Base-by-base conservation (phyloP, 495 filamentous ascomycete species). In the Cladorrhinum samala region DNA sequence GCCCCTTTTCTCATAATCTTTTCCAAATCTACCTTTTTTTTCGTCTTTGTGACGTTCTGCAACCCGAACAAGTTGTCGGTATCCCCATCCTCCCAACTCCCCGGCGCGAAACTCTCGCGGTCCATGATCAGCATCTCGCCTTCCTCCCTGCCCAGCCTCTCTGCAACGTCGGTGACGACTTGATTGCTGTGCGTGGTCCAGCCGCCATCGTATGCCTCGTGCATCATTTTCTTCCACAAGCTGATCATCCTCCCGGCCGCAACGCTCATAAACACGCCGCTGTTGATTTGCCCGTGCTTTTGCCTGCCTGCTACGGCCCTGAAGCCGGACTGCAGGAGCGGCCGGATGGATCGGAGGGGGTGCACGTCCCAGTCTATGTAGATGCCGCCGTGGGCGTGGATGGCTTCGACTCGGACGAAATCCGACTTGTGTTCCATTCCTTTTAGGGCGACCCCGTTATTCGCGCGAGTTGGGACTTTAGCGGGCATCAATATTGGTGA, bases 1-100 rank as follows among this genome's bases (percentile, higher is more conserved):
- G 38, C 54, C 3, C 49, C 49, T 36, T 60, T 39, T 0, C 9
- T 38, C 11, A 51, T 4, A 7, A 45, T 47, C 9, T 45, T 48
- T 55, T 57, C 20, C 48, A 60, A 41, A 30, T 50, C 18, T 17
- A 9, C 9, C 6, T 3, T 43, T 20, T 3, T 43, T 20, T 3
- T 16, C 20, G 3, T 53, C 69, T 75, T 78, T 58, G 41, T 68
- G 21, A 64, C n/a, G n/a, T n/a, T n/a, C n/a, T n/a, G n/a, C n/a
- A 74, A 4, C 70, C 73, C 52, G 58, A 72, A 57, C 46, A 63
- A 45, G 19, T 0, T 1, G 3, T 44, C 45, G 4, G 48, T 52
- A 37, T 63, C 51, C 7, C 37, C 30, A 0, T 18, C 17, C 24
- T 47, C 18, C 60, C 60, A 63, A 44, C 57, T 51, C 1, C 54